These are phyloP conservation scores for Penicillium subrubescens DNA, from an alignment of 495 filamentous ascomycete species.

Conservation along the genomic window DNA sequence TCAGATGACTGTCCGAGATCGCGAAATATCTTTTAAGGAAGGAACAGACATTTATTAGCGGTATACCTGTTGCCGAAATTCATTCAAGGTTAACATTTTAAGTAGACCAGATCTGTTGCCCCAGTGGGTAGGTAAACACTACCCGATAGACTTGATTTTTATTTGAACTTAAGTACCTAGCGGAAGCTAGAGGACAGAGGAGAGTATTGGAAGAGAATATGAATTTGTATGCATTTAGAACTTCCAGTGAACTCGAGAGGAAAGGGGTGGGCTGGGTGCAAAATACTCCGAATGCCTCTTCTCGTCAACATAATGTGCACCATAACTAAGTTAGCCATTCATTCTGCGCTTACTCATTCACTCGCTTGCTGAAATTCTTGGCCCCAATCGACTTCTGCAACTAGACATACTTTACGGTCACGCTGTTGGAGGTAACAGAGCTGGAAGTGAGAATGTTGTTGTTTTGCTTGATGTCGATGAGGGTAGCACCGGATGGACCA, in stretches of 20 bases:
- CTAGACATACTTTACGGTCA: constrained; percentile 26
- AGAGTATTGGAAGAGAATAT: background rate
- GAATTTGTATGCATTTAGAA: background rate
- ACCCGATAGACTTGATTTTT: background rate
- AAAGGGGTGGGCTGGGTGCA: background rate
- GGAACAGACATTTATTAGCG: too few relatives aligned
- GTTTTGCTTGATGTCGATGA: constrained; percentile 52
- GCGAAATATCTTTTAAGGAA: too few relatives aligned
- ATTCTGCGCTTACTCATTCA: background rate
- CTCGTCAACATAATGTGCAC: background rate
- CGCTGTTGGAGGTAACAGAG: constrained; percentile 30
- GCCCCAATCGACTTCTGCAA: too few relatives aligned
- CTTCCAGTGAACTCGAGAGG: background rate
- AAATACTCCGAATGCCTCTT: background rate
- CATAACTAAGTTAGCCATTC: background rate
- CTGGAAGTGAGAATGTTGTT: constrained; percentile 44
- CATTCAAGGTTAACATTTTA: background rate
- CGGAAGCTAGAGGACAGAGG: background rate
- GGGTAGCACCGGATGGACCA: constrained; percentile 39
- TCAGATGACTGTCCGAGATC: background rate
- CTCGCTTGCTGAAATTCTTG: background rate
- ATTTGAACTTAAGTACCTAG: background rate
- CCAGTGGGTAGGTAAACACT: background rate
- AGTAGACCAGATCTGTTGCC: background rate
- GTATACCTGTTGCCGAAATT: too few relatives aligned